These are phyloP conservation scores for Rhipidocladum racemiflorum DNA, from an alignment of 176 grass and related monocot genomes.

Conservation along the genomic window DNA sequence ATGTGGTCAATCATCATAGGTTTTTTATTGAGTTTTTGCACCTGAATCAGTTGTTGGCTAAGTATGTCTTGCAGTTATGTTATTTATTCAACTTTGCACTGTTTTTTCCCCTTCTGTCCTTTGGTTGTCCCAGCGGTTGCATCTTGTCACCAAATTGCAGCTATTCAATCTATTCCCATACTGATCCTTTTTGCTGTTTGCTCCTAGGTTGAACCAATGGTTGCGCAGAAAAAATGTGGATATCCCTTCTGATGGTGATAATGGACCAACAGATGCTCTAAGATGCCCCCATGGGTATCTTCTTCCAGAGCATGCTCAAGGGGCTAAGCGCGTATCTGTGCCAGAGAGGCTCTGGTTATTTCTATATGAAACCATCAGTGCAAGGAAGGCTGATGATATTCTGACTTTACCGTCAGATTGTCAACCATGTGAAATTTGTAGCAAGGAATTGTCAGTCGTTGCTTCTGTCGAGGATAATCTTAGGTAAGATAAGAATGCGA, in stretches of 20 bases:
- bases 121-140: conserved; percentile 53
- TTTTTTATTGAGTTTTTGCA: not conserved
- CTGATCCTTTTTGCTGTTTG: conserved; percentile 13
- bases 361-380: conserved; percentile 56
- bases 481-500: conserved; percentile 55
- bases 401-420: conserved; percentile 66
- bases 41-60: conserved; percentile 16
- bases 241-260: conserved; percentile 60
- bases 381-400: conserved; percentile 45
- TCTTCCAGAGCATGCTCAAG: conserved; percentile 78
- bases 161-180: not conserved
- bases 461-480: conserved; percentile 79
- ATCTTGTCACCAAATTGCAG: not conserved
- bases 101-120: not conserved
- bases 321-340: conserved; percentile 82
- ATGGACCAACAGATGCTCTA: conserved; percentile 77
- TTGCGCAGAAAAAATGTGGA: conserved; percentile 83
- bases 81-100: not conserved
- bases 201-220: conserved; percentile 79
- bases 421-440: conserved; percentile 69
- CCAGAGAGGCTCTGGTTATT: conserved; percentile 82
- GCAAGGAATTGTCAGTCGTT: conserved; percentile 72
- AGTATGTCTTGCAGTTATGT: conserved; percentile 8
- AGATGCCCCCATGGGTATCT: conserved; percentile 73
- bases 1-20: not conserved